phyloP scores from a whole-genome alignment of 2,329 filamentous ascomycete genomes.

The Aureobasidium melanogenum region DNA sequence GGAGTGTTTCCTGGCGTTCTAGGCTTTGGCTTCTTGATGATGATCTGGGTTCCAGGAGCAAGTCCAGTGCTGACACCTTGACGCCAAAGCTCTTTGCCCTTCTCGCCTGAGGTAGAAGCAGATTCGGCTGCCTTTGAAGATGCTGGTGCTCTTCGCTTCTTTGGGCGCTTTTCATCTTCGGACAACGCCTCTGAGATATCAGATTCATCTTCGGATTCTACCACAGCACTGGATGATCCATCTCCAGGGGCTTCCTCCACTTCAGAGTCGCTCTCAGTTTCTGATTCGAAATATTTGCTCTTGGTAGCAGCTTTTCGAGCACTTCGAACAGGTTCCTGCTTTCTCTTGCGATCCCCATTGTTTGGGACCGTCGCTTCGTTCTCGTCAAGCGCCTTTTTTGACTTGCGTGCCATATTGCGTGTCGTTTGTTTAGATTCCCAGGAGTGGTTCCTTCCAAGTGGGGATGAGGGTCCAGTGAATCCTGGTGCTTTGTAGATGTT shows the following conservation, averaged over 20 bases:
- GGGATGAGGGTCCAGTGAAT: background rate
- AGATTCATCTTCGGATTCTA: slow-evolving; percentile 32
- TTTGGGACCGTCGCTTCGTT: background rate
- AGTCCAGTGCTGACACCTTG: slow-evolving; percentile 46
- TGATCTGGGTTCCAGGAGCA: slow-evolving; percentile 50
- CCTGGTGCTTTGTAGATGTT: background rate
- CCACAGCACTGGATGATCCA: slow-evolving; percentile 23
- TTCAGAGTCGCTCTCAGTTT: slow-evolving; percentile 27
- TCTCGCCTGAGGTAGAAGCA: slow-evolving; percentile 15
- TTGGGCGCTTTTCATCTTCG: background rate
- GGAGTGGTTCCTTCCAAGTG: background rate
- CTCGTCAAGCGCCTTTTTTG: background rate
- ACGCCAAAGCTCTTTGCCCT: slow-evolving; percentile 47
- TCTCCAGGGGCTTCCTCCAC: slow-evolving; percentile 19
- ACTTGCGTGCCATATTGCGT: slow-evolving; percentile 6
- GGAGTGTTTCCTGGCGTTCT: slow-evolving; percentile 49
- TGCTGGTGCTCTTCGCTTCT: slow-evolving; percentile 17
- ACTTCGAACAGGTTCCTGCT: background rate
- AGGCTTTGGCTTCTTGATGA: slow-evolving; percentile 56
- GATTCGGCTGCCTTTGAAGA: slow-evolving; percentile 15
- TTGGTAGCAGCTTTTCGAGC: slow-evolving; percentile 28
- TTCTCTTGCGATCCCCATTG: background rate
- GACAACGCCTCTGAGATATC: slow-evolving; percentile 30
- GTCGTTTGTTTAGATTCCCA: background rate
- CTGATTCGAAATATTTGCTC: slow-evolving; percentile 42